phyloP scores from a whole-genome alignment of 1,284 basidiomycete species.

The Ustilago cynodontis region DNA sequence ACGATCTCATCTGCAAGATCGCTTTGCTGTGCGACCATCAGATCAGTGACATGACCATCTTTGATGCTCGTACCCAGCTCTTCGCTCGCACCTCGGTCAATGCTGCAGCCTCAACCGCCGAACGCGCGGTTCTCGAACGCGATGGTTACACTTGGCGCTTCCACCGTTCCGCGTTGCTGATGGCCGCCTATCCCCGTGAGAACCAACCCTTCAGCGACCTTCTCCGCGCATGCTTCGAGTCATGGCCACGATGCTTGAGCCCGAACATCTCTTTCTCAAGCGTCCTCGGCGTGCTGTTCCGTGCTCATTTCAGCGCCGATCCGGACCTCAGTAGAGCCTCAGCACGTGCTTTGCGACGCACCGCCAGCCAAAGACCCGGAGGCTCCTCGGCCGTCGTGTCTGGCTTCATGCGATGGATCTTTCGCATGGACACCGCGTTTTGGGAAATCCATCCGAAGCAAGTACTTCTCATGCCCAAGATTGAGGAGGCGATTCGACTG shows the following conservation, averaged over 20 bases:
- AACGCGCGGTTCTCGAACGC: conserved; percentile 63
- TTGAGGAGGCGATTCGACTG: conserved; percentile 76
- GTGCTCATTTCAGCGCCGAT: conserved; percentile 86
- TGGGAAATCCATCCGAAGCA: conserved; percentile 77
- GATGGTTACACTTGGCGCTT: conserved; percentile 73
- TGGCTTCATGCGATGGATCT: conserved; percentile 81
- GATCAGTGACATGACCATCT: conserved; percentile 82
- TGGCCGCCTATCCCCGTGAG: conserved; percentile 77
- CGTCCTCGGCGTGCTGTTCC: conserved; percentile 83
- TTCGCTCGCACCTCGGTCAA: conserved; percentile 30
- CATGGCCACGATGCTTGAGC: conserved; percentile 84
- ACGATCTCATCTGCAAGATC: conserved; percentile 77
- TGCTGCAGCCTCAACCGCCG: conserved; percentile 34
- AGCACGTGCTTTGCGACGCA: conserved; percentile 78
- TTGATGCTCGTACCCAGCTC: conserved; percentile 83
- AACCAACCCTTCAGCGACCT: conserved; percentile 79
- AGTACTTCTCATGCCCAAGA: conserved; percentile 77
- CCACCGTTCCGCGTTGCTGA: conserved; percentile 74
- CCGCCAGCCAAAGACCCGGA: conserved; percentile 76
- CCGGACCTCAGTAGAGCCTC: conserved; percentile 78
- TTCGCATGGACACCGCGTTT: conserved; percentile 78
- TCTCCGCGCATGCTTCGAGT: conserved; percentile 82
- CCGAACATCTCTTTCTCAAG: conserved; percentile 73
- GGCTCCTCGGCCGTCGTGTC: conserved; percentile 76
- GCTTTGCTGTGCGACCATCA: conserved; percentile 77